Evolutionary conservation across 2,329 filamentous ascomycete genomes (phyloP).

Genomic region (Colletotrichum liriopes): DNA sequence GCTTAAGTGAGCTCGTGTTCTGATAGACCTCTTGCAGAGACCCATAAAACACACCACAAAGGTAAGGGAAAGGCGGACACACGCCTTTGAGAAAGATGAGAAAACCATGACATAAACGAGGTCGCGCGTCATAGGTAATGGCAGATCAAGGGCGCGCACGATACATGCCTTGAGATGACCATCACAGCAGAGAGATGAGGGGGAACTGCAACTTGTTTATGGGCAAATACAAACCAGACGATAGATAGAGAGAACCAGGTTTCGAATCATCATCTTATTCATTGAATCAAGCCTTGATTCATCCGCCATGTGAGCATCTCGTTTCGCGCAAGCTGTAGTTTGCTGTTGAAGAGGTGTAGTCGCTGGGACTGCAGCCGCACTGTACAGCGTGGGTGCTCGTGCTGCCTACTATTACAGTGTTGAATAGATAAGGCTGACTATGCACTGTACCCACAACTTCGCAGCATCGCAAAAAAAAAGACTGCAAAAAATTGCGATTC

Average conservation of each 20-base stretch:
- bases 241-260: too few species aligned
- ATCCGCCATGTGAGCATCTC: not conserved
- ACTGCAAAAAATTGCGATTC: slow-evolving; percentile 29
- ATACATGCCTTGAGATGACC: not conserved
- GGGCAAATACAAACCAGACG: not conserved
- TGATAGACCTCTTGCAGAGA: too few species aligned
- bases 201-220: not conserved
- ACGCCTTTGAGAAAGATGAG: not conserved
- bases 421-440: too few species aligned
- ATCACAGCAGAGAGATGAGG: not conserved
- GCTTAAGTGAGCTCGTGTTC: too few species aligned
- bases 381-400: not conserved
- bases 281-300: not conserved
- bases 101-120: not conserved
- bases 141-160: not conserved
- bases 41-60: too few species aligned
- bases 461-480: slow-evolving; percentile 16
- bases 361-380: not conserved
- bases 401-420: not conserved
- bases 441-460: slow-evolving; percentile 41
- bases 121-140: too few species aligned
- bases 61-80: not conserved
- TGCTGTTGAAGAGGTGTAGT: not conserved
- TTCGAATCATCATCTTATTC: too few species aligned
- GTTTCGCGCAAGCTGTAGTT: not conserved